phyloP scores from a whole-genome alignment of 768 basidiomycete species.

The Psilocybe cyanescens region DNA sequence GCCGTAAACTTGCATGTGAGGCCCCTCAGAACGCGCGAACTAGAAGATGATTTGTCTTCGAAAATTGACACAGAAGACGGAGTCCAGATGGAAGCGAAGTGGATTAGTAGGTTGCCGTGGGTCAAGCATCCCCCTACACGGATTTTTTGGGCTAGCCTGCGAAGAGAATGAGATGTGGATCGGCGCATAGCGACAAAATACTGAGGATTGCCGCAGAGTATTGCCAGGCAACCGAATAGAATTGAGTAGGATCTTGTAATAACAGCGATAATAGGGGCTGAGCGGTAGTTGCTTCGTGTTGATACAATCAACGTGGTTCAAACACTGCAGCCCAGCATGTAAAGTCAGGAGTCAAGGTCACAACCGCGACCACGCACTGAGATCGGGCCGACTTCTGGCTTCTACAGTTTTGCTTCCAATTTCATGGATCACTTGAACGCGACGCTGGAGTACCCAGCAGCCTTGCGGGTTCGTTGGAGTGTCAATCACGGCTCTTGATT shows the following conservation, averaged over 20 bases:
- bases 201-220: too few species aligned
- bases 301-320: neutral
- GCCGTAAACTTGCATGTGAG: neutral
- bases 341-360: constrained; percentile 2
- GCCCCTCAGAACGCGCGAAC: neutral
- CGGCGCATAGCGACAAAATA: too few species aligned
- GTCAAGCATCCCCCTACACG: too few species aligned
- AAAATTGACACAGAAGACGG: neutral
- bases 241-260: too few species aligned
- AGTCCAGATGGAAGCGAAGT: too few species aligned
- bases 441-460: neutral
- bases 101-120: too few species aligned
- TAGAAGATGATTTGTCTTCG: neutral
- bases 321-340: neutral
- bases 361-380: neutral
- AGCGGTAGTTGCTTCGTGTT: neutral
- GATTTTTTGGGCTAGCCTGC: too few species aligned
- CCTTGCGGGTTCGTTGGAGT: neutral
- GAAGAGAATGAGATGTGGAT: too few species aligned
- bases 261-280: neutral
- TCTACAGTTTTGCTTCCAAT: neutral
- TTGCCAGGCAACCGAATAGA: too few species aligned
- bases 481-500: neutral
- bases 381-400: neutral
- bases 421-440: neutral